phyloP scores from a whole-genome alignment of 129 eudicot genomes.

The Ambrosia trifida region DNA sequence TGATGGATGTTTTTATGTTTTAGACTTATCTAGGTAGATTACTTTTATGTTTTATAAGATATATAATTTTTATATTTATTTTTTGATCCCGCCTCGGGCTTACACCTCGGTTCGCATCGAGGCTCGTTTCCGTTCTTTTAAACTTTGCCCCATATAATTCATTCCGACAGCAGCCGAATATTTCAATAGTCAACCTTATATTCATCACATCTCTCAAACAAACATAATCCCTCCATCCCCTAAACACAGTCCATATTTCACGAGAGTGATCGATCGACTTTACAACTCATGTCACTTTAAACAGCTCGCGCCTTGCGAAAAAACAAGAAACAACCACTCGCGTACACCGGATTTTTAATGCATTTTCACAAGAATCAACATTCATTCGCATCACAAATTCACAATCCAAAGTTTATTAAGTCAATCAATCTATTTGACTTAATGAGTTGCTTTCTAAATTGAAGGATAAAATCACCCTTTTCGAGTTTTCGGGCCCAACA shows the following conservation, averaged over 20 bases:
- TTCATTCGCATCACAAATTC: background rate
- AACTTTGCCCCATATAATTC: background rate
- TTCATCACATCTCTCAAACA: background rate
- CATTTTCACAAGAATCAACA: background rate
- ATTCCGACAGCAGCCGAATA: background rate
- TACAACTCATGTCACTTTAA: background rate
- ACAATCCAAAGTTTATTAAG: background rate
- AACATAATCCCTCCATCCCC: background rate
- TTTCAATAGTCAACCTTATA: background rate
- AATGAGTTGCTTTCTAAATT: background rate
- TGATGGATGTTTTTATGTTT: too few species aligned
- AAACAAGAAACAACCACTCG: background rate
- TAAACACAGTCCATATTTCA: background rate
- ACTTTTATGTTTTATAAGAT: too few species aligned
- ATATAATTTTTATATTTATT: too few species aligned
- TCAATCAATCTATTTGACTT: conserved; percentile 3
- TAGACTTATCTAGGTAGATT: too few species aligned
- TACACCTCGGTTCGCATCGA: too few species aligned
- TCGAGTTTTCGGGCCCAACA: background rate
- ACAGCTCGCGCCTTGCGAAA: background rate
- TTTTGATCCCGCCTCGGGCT: too few species aligned
- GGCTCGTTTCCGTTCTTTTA: too few species aligned
- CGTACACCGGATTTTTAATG: background rate
- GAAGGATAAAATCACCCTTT: background rate
- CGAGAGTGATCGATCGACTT: background rate